Conservation (phyloP, 768 basidiomycete genomes). For the Tulasnella sp. region DNA sequence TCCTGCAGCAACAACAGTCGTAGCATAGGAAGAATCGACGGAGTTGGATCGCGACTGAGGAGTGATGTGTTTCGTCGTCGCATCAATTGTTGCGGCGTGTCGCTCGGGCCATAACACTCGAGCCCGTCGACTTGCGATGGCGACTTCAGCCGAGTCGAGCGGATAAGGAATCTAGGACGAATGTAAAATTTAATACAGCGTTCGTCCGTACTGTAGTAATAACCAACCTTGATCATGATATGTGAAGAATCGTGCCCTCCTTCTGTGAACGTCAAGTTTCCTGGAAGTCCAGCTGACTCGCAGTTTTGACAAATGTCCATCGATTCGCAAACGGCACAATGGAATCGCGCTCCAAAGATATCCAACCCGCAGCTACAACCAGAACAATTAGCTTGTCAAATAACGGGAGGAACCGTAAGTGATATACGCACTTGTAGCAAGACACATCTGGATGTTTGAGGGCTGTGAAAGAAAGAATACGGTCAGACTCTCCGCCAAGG, state of each 20-base stretch:
- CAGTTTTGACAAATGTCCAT: constrained; percentile 85
- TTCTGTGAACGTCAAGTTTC: constrained; percentile 65
- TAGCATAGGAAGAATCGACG: constrained; percentile 59
- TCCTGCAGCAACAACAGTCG: constrained; percentile 53
- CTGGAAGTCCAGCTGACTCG: constrained; percentile 80
- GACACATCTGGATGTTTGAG: constrained; percentile 76
- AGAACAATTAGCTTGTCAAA: not conserved
- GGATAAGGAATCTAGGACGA: constrained; percentile 77
- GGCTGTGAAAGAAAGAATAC: constrained; percentile 44
- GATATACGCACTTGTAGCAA: constrained; percentile 71
- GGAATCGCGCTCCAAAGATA: constrained; percentile 88
- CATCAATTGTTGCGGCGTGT: constrained; percentile 60
- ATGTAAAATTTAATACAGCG: not conserved
- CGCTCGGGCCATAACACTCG: constrained; percentile 70
- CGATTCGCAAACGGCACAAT: constrained; percentile 82
- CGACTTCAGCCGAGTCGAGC: constrained; percentile 65
- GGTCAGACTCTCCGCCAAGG: not conserved
- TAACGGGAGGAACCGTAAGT: not conserved
- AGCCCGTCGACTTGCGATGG: constrained; percentile 70
- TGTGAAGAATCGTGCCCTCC: constrained; percentile 80
- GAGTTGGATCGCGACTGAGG: constrained; percentile 45
- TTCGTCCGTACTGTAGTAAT: not conserved
- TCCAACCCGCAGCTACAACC: constrained; percentile 71
- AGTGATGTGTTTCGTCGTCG: constrained; percentile 39
- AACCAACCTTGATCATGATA: constrained; percentile 84